These are phyloP conservation scores for Stentor coeruleus DNA, from an alignment of 73 alveolate genomes.

Conservation along the genomic window DNA sequence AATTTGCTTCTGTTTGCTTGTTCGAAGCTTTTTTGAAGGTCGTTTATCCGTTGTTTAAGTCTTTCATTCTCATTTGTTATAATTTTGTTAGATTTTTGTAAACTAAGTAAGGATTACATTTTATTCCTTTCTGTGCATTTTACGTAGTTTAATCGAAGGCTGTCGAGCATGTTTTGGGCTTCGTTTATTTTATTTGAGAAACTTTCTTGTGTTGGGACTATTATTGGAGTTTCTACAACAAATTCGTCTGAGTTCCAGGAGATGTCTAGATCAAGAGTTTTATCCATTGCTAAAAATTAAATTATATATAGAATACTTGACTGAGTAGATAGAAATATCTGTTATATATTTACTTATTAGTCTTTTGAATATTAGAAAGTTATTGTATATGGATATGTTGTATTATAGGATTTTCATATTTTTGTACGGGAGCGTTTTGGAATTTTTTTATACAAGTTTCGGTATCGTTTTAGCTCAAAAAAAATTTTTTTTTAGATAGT, in stretches of 20 bases:
- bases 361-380: no score
- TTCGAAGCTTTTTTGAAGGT: background rate
- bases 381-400: background rate
- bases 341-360: background rate
- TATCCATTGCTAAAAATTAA: background rate
- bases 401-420: background rate
- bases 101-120: background rate
- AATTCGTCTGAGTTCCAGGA: background rate
- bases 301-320: background rate
- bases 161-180: background rate
- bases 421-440: background rate
- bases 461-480: background rate
- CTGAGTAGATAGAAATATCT: background rate
- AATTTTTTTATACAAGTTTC: background rate
- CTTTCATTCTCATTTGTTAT: background rate
- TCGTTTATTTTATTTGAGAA: no score
- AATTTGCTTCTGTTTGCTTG: background rate
- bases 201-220: background rate
- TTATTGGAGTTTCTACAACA: background rate
- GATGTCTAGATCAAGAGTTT: background rate
- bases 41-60: background rate
- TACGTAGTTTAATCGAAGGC: background rate
- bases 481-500: no score
- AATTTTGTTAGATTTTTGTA: background rate
- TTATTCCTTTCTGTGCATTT: background rate